Evolutionary conservation across 768 basidiomycete species (phyloP).

Genomic region (Calocera cornea): DNA sequence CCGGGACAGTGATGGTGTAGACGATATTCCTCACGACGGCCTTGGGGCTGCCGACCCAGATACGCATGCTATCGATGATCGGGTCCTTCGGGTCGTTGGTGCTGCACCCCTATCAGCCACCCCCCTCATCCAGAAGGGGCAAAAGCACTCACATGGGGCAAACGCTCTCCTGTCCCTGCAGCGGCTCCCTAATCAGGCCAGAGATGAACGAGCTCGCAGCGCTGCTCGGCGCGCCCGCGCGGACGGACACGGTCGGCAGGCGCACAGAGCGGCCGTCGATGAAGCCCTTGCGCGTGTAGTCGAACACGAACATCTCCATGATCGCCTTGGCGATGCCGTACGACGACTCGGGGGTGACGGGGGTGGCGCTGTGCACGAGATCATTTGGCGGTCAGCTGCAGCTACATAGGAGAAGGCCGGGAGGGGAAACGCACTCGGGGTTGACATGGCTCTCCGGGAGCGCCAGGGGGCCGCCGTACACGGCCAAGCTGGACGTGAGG

Average conservation of each 20-base stretch:
- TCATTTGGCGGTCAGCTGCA: constrained; percentile 18
- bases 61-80: constrained; percentile 32
- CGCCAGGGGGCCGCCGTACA: constrained; percentile 39
- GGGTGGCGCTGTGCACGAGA: constrained; percentile 35
- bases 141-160: constrained; percentile 32
- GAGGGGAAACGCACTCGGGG: background rate
- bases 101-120: background rate
- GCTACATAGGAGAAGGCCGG: background rate
- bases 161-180: constrained; percentile 35
- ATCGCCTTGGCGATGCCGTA: constrained; percentile 46
- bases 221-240: constrained; percentile 40
- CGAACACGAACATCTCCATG: constrained; percentile 44
- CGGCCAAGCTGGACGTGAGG: constrained; percentile 45
- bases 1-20: constrained; percentile 35
- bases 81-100: constrained; percentile 8
- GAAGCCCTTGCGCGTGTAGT: constrained; percentile 44
- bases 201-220: constrained; percentile 47
- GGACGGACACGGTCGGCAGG: constrained; percentile 45
- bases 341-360: constrained; percentile 41
- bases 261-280: constrained; percentile 47
- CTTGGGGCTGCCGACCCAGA: constrained; percentile 39
- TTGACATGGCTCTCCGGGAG: constrained; percentile 5
- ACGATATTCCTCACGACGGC: constrained; percentile 43
- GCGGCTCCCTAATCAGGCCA: constrained; percentile 46
- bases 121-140: background rate